Evolutionary conservation across 306 rosid species (phyloP), one percentile per base, ranked within the genome.

Genomic region (Crotalaria pallida): DNA sequence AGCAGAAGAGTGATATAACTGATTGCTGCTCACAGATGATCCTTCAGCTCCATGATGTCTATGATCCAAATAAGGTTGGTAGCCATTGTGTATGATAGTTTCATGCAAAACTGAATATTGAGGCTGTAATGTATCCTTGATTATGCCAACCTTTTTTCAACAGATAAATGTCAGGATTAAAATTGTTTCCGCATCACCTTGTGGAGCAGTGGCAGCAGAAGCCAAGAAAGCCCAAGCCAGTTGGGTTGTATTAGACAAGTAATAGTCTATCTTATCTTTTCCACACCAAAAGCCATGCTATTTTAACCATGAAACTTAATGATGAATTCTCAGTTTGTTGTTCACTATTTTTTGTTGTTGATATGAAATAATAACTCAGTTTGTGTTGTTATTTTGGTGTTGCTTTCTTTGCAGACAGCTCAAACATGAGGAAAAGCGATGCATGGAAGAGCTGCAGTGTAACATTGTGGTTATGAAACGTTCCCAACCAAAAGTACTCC

Each of bases 21-120:
- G 99, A 94, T 83, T 79, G 95, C 44, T 94, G 97, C 84, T 94
- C 99, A 36, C 99, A 94, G 76, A 91, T 94, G 99, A 94, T 94
- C 50, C 96, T 94, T 80, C 99, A 87, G 84, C 99, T 94, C 58
- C 96, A 91, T 79, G 92, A 87, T 53, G 99, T 94, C 76, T 91
- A 87, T 84, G 97, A 94, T 82, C 95, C 97, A 48, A 89, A 94
- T 74, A 94, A 94, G 89, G 99, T 86, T 34, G 70, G 41, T 69
- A 63, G 53, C 45, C 45, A 51, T 41, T 15, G 36, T 72, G 2
- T 31, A 23, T 67, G 53, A 52, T 52, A 49, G 49, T n/a, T 77
- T 82, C 53, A 7, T 76, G 71, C 38, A 60, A 10, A 45, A 55
- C 47, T 65, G 56, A 44, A 3, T 67, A 24, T 52, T 67, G 56